Conservation (phyloP, 257 asterid genomes). For the Gentiana macrophylla region DNA sequence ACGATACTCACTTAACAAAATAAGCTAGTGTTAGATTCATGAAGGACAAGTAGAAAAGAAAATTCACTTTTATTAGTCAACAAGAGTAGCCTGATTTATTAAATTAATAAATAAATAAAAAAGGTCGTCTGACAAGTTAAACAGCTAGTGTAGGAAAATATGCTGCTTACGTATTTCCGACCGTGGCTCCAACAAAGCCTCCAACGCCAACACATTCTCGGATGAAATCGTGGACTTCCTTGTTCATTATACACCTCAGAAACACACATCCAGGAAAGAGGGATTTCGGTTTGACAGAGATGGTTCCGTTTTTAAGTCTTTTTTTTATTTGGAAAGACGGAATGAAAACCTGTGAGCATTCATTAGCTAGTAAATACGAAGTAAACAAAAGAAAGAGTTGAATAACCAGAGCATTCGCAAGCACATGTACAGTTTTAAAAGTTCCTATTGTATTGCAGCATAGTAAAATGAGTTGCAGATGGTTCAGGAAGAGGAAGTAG, state of each 20-base stretch:
- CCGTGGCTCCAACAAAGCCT: conserved; percentile 94
- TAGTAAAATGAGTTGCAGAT: too few species aligned
- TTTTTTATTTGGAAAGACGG: conserved; percentile 69
- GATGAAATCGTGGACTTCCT: conserved; percentile 74
- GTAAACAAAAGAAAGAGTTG: neutral
- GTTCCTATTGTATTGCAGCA: too few species aligned
- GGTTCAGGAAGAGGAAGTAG: too few species aligned
- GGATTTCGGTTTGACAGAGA: conserved; percentile 72
- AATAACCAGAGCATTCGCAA: too few species aligned
- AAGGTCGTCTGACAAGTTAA: neutral
- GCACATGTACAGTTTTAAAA: too few species aligned
- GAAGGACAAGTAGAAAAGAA: too few species aligned
- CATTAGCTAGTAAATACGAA: conserved; percentile 1
- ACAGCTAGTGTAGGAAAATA: conserved; percentile 8
- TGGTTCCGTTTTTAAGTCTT: conserved; percentile 67
- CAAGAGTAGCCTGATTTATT: too few species aligned
- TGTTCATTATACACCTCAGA: conserved; percentile 70
- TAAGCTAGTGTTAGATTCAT: conserved; percentile 8
- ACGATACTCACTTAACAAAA: neutral
- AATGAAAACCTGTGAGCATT: conserved; percentile 53
- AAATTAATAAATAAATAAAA: too few species aligned
- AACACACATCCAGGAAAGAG: conserved; percentile 81
- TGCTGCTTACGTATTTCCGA: conserved; percentile 83
- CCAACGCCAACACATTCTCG: conserved; percentile 79
- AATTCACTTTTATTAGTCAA: too few species aligned